Evolutionary conservation across 805 yeast species (phyloP), one percentile per base, ranked within the genome.

Genomic region (Lachancea sp.): DNA sequence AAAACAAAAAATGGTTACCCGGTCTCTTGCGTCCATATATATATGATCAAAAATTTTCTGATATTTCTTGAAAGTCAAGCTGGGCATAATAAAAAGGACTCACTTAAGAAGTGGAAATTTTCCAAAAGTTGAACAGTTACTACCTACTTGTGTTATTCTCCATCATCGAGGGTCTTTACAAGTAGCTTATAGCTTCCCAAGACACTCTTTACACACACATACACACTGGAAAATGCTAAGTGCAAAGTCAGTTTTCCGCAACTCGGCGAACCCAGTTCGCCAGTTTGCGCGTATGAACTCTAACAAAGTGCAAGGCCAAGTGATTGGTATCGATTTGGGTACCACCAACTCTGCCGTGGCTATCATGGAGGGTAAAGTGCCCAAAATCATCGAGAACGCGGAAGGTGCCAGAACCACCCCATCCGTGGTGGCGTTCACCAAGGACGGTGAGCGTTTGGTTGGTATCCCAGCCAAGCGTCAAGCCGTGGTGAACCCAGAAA

Each of bases 401-500:
- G 91, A 85, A 67, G 95, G 93, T 53, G 77, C 81, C 29, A 73
- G 93, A 66, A 85, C 95, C 18, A 88, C 96, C 17, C 96, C 97
- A 27, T 90, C 97, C 30, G 87, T 89, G 36, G 96, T 89, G 49
- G 96, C 96, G 44, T 89, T 89, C 79, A 84, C 93, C 55, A 82
- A 83, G 66, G 93, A 85, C 49, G 93, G 91, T 49, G 95, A 86
- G 71, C 82, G 95, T 62, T 72, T 89, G 49, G 95, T 89, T 50
- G 97, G 97, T 70, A 86, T 82, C 49, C 88, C 95, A 54, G 97
- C 97, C 59, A 90, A 89, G 75, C 85, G 96, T 65, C 97, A 89
- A 72, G 95, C 96, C 49, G 90, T 88, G 43, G 88, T 89, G 54
- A 89, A 89, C 77, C 95, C 95, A 46, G 88, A 83, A 65, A 90